Base-by-base conservation (phyloP, 1,139 yeast species). In the Yamadazyma triangularis region DNA sequence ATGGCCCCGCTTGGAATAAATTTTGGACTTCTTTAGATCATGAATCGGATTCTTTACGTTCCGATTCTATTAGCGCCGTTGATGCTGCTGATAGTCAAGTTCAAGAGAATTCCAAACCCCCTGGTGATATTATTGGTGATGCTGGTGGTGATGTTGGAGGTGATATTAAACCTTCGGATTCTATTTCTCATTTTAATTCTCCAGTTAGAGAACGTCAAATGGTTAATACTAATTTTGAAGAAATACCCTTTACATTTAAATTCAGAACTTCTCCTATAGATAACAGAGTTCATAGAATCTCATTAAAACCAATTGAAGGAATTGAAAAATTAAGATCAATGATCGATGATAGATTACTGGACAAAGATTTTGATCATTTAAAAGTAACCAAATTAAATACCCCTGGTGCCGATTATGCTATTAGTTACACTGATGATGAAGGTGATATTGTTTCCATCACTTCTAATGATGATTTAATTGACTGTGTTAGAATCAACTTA, bases 1-100 rank as follows among this genome's bases (percentile, higher is more conserved):
- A 74, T 41, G 93, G 93, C 2, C 94, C 95, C 5, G 89, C 93
- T 0, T 86, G 95, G 95, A 82, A 83, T 56, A 78, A 77, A 53
- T 85, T 86, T 51, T 86, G 95, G 95, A 79, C 84, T 31, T 77
- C 91, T 1, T 59, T 85, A 32, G 93, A 82, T 39, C 60, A 70
- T 27, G 48, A 71, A 35, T 51, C 73, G 6, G 82, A 73, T 32
- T 76, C 85, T 0, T 56, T 70, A 12, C 77, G 70, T 39, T 77
- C 85, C 2, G 79, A 65, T 31, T 58, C 73, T 1, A 32, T 55
- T 13, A 23, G 16, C 18, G 28, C 12, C 3, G 14, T 3, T 10
- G 8, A 8, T 24, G 23, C 26, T 15, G 23, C 8, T 12, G 15
- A 12, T 16, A 12, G 10, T 24, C 6, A 8, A 15, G n/a, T 25